phyloP scores from a whole-genome alignment of 2,329 filamentous ascomycete species.

The Verticillium tricorpus region DNA sequence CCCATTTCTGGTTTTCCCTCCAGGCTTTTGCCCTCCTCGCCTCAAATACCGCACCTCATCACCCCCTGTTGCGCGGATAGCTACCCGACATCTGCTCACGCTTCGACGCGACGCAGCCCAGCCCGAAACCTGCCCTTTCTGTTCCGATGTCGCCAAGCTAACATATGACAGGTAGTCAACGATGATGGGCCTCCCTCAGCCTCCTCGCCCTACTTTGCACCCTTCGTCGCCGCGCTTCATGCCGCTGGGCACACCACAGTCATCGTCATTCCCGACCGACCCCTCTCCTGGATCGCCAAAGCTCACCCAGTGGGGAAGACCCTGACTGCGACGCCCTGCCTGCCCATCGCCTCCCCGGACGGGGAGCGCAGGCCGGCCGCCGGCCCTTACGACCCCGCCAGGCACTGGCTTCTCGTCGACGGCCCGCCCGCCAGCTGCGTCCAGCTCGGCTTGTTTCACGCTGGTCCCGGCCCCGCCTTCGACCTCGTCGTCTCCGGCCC shows the following conservation, averaged over 20 bases:
- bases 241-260: conserved; percentile 62
- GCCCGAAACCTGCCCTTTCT: not conserved
- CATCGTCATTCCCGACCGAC: conserved; percentile 64
- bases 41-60: not conserved
- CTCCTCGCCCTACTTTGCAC: conserved; percentile 55
- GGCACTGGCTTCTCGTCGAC: conserved; percentile 56
- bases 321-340: conserved; percentile 30
- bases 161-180: conserved; percentile 32
- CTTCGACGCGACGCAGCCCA: not conserved
- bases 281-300: conserved; percentile 74
- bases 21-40: not conserved
- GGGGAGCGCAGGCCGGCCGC: not conserved
- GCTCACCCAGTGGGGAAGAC: conserved; percentile 67
- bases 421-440: conserved; percentile 56
- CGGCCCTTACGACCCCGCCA: not conserved
- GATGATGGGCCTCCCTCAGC: conserved; percentile 58
- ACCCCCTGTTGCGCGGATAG: not conserved
- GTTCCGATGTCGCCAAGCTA: not conserved
- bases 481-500: conserved; percentile 56
- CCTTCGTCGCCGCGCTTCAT: conserved; percentile 47
- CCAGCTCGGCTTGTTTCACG: conserved; percentile 56
- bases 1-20: not conserved
- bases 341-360: not conserved
- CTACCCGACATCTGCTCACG: not conserved
- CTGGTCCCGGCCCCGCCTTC: conserved; percentile 30